Base-by-base conservation (phyloP, 176 grass and related monocot species). In the Hsuehochloa calcarea region DNA sequence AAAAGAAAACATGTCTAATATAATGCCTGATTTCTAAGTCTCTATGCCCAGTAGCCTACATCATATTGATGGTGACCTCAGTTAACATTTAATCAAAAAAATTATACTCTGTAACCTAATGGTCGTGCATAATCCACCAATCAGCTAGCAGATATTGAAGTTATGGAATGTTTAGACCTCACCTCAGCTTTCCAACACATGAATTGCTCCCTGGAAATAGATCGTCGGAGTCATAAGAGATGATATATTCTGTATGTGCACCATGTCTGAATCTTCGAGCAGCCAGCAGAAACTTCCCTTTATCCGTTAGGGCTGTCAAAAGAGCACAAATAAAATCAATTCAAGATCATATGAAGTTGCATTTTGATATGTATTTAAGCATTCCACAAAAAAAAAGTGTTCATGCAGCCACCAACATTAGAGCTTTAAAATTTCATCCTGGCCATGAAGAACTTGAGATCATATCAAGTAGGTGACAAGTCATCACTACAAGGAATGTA, bases 171-270 rank as follows among this genome's bases (percentile, higher is more conserved):
- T 77, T 66, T 40, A 58, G 46, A 72, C 65, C 52, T 70, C 44
- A 97, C 95, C 95, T 93, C 65, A 97, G 75, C 44, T 95, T 97
- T 82, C 95, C 95, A 72, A 97, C 80, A 85, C 94, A 93, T 68
- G 89, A 86, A 87, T 81, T 97, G 72, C 95, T 93, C 86, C 93
- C 91, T 82, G 88, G 92, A 74, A 88, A 86, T 65, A 97, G 26
- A 89, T 93, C 92, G 66, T 95, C 92, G 31, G 85, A 91, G 85
- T 97, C 92, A 81, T 90, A 92, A 62, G 95, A 97, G 75, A 97
- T 93, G 51, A 93, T 86, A 34, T 34, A 34, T 71, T 95, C 95
- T 55, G 90, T 88, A 78, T 93, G 89, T 35, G 85, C 31, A 34
- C 31, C 88, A 50, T 85, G 34, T 89, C 95, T 95, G 85, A 93